Percentiles rank a stretch among this genome's conserved stretches.
These are phyloP conservation scores for Tremella yokohamensis DNA, from an alignment of 768 basidiomycete species.

Conservation along the genomic window DNA sequence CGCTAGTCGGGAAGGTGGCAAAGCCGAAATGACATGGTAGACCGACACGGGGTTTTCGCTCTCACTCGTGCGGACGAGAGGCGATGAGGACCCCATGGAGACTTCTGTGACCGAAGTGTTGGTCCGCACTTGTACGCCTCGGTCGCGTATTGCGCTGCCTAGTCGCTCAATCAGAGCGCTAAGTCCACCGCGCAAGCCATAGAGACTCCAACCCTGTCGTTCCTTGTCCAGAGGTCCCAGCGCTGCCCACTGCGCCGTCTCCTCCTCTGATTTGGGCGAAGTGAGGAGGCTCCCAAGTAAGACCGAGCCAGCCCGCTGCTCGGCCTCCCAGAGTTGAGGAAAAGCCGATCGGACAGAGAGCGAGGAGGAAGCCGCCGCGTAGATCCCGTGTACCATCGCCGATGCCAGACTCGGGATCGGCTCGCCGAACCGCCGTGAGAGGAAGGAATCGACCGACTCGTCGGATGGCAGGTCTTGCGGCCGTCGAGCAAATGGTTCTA, in stretches of 20 bases:
- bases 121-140: conserved; percentile 62
- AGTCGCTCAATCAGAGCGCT: conserved; percentile 63
- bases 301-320: conserved; percentile 66
- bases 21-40: conserved; percentile 66
- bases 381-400: conserved; percentile 86
- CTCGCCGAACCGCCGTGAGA: conserved; percentile 69
- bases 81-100: not conserved
- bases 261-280: conserved; percentile 16
- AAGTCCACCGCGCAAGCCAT: conserved; percentile 76
- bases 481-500: conserved; percentile 59
- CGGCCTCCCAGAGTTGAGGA: conserved; percentile 67
- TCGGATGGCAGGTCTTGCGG: conserved; percentile 55
- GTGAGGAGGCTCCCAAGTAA: conserved; percentile 57
- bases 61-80: no score
- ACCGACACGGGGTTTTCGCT: not conserved
- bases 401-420: conserved; percentile 71
- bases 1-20: conserved; percentile 62
- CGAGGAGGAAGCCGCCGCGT: conserved; percentile 74
- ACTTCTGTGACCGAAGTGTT: conserved; percentile 27
- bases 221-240: conserved; percentile 53
- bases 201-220: conserved; percentile 72
- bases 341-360: conserved; percentile 74
- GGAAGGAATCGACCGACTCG: conserved; percentile 75
- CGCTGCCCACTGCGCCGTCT: not conserved
- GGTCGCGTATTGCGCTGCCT: conserved; percentile 54